Conservation (phyloP, 805 yeast species). For the Starmerella vaccinii region DNA sequence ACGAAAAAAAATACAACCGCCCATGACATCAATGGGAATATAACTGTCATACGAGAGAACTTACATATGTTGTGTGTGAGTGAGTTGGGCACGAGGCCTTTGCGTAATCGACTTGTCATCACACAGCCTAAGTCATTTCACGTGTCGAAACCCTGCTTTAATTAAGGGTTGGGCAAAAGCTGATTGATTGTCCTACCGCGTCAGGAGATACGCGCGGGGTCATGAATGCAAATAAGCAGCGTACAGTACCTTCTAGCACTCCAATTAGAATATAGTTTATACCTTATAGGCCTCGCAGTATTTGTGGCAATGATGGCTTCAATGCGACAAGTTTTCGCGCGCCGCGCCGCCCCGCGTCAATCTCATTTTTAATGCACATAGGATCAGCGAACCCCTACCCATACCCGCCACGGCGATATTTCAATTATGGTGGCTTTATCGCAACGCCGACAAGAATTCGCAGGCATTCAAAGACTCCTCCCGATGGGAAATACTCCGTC, state of each 20-base stretch:
- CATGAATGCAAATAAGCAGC: too few species aligned
- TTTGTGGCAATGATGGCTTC: not conserved
- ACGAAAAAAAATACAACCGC: too few species aligned
- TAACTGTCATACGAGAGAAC: too few species aligned
- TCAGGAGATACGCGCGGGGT: too few species aligned
- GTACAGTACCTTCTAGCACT: too few species aligned
- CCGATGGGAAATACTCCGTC: conserved; percentile 3
- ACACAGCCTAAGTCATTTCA: not conserved
- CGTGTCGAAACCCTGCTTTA: not conserved
- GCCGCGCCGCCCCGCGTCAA: not conserved
- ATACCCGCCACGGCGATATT: conserved; percentile 12
- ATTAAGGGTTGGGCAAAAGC: not conserved
- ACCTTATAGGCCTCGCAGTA: too few species aligned
- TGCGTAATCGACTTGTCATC: too few species aligned
- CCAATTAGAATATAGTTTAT: too few species aligned
- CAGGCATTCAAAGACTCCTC: not conserved
- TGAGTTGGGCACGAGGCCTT: too few species aligned
- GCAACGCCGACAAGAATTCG: not conserved
- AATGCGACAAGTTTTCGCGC: too few species aligned
- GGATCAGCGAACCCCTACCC: conserved; percentile 2
- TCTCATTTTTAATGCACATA: not conserved
- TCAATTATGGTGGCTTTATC: not conserved
- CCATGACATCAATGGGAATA: too few species aligned
- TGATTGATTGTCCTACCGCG: not conserved
- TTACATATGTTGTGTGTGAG: too few species aligned